phyloP scores from a whole-genome alignment of 225 moss, liverwort and hornwort species.

The Physcomitrellopsis africana region DNA sequence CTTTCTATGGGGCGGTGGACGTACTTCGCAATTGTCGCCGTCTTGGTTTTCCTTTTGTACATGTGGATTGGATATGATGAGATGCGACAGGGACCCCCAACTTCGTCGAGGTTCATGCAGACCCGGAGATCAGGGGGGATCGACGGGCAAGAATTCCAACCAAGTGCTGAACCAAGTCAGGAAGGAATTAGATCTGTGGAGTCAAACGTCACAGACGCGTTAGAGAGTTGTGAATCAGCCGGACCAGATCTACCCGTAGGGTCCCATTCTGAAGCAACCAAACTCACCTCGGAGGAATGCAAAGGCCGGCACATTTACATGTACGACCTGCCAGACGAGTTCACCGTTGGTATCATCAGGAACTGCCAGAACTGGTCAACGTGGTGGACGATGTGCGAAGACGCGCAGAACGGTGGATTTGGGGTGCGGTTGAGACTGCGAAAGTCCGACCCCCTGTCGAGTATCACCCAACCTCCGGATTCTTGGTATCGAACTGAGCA shows the following conservation, averaged over 20 bases:
- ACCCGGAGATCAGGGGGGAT: background rate
- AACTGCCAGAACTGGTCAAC: conserved; percentile 48
- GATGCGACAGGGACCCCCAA: conserved; percentile 11
- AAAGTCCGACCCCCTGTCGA: conserved; percentile 26
- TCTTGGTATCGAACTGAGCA: conserved; percentile 81
- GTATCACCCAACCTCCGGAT: conserved; percentile 48
- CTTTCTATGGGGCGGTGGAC: conserved; percentile 29
- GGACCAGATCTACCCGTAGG: background rate
- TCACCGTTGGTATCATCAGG: conserved; percentile 55
- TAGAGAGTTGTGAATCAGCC: too few relatives aligned
- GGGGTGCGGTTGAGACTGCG: conserved; percentile 42
- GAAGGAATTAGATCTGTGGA: too few relatives aligned
- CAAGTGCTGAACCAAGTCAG: too few relatives aligned
- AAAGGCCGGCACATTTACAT: conserved; percentile 63
- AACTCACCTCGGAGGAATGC: conserved; percentile 24
- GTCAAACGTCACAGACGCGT: too few relatives aligned
- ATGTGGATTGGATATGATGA: conserved; percentile 24
- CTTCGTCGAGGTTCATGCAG: background rate
- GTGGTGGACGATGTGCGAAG: conserved; percentile 56
- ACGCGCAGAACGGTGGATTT: conserved; percentile 56
- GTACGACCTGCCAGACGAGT: conserved; percentile 64
- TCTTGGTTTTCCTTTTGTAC: conserved; percentile 31
- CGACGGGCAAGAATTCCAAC: background rate
- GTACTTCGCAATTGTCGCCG: conserved; percentile 19
- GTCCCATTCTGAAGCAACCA: background rate